Conservation (phyloP, 1,139 yeast genomes). For the Saccharomyces hybrid region DNA sequence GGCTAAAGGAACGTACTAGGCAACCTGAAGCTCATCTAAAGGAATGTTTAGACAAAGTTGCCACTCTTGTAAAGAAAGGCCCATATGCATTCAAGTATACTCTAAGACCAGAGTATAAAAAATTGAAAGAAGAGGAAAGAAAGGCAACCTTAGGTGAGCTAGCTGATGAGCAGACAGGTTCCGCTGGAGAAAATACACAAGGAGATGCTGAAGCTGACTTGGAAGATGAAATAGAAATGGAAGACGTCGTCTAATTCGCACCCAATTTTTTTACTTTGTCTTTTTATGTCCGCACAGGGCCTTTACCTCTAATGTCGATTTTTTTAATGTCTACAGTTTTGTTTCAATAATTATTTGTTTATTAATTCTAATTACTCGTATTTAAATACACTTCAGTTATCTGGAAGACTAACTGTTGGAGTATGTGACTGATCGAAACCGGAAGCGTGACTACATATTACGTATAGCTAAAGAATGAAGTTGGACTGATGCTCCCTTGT, state of each 20-base stretch:
- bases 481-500: background rate
- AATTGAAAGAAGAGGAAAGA: constrained; percentile 69
- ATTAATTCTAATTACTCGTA: background rate
- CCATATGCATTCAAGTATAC: constrained; percentile 92
- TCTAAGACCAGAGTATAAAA: constrained; percentile 82
- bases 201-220: constrained; percentile 28
- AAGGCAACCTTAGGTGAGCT: constrained; percentile 57
- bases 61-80: constrained; percentile 84
- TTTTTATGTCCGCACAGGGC: background rate
- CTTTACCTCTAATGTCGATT: background rate
- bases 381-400: too few relatives aligned
- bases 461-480: background rate
- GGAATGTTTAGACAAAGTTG: constrained; percentile 86
- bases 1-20: constrained; percentile 84
- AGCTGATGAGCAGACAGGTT: constrained; percentile 32
- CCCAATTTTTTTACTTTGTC: background rate
- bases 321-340: background rate
- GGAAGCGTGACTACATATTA: too few relatives aligned
- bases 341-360: background rate
- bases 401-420: too few relatives aligned
- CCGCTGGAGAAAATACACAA: constrained; percentile 12
- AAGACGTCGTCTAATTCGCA: constrained; percentile 30
- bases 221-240: constrained; percentile 39
- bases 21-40: constrained; percentile 94
- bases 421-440: too few relatives aligned